Percentiles rank a stretch among this genome's conserved stretches.
phyloP scores from a whole-genome alignment of 768 basidiomycete genomes.

The Xerocomellus intermedius region DNA sequence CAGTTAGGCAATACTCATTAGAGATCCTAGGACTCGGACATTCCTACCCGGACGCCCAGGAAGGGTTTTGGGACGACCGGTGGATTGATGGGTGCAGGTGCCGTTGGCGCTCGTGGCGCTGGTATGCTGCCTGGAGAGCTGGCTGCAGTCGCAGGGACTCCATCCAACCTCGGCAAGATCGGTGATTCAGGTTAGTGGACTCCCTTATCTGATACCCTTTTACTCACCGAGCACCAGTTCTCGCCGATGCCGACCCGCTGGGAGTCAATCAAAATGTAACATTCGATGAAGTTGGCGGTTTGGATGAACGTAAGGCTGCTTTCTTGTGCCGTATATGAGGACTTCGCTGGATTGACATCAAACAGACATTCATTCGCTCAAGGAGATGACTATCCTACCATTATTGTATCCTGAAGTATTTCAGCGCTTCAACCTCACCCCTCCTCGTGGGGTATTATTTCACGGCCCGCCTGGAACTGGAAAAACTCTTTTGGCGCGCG shows the following conservation, averaged over 20 bases:
- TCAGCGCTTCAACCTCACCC: conserved; percentile 89
- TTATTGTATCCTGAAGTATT: conserved; percentile 96
- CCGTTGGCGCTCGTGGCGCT: conserved; percentile 46
- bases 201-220: conserved; percentile 14
- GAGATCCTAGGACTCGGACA: conserved; percentile 64
- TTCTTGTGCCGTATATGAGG: background rate
- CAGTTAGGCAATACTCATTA: background rate
- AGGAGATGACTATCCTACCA: conserved; percentile 97
- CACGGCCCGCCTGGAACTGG: conserved; percentile 99
- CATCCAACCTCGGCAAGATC: conserved; percentile 83
- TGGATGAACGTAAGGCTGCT: conserved; percentile 77
- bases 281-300: conserved; percentile 94
- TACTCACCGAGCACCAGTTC: conserved; percentile 43
- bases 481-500: conserved; percentile 91
- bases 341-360: conserved; percentile 1
- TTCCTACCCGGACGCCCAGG: conserved; percentile 61
- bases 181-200: conserved; percentile 62
- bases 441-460: conserved; percentile 94
- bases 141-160: conserved; percentile 67
- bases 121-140: conserved; percentile 61
- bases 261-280: conserved; percentile 92
- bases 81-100: conserved; percentile 50
- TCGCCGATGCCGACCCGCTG: conserved; percentile 94
- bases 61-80: conserved; percentile 58
- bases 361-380: conserved; percentile 90